A percentile compares a stretch with the other conserved stretches of the same genome.
These are phyloP conservation scores for Cunninghamia lanceolata DNA, from an alignment of 75 land plant species.

Conservation along the genomic window DNA sequence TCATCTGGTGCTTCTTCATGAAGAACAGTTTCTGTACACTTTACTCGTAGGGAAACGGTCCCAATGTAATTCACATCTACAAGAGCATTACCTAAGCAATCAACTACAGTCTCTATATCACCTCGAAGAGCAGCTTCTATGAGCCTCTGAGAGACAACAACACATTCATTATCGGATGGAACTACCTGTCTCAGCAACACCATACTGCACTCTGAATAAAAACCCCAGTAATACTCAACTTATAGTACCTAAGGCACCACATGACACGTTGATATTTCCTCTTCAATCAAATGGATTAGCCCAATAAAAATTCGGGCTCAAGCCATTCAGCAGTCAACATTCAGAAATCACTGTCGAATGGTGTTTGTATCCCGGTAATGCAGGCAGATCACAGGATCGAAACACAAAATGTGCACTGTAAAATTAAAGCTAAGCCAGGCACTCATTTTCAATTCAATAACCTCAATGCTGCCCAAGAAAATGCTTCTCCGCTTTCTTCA, in stretches of 20 bases:
- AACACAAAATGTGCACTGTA: background rate
- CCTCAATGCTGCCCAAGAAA: background rate
- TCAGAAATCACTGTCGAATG: background rate
- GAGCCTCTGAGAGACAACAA: conserved; percentile 44
- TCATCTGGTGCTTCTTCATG: conserved; percentile 57
- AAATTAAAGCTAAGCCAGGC: background rate
- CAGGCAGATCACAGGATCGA: background rate
- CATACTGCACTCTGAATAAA: conserved; percentile 5
- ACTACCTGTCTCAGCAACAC: conserved; percentile 31
- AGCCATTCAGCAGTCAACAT: background rate
- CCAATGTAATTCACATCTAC: conserved; percentile 80
- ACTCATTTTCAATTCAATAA: background rate
- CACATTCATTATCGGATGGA: conserved; percentile 34
- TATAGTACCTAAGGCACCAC: background rate
- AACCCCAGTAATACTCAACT: background rate
- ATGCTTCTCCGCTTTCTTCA: background rate
- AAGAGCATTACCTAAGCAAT: conserved; percentile 36
- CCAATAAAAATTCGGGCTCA: background rate
- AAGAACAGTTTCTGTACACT: conserved; percentile 48
- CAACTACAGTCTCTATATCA: conserved; percentile 33
- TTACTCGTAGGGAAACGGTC: conserved; percentile 44
- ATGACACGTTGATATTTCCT: background rate
- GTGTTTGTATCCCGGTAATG: background rate
- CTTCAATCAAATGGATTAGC: background rate
- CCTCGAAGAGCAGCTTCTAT: conserved; percentile 36